Conservation (phyloP, 768 basidiomycete genomes). For the Chlorophyllum brunneum region DNA sequence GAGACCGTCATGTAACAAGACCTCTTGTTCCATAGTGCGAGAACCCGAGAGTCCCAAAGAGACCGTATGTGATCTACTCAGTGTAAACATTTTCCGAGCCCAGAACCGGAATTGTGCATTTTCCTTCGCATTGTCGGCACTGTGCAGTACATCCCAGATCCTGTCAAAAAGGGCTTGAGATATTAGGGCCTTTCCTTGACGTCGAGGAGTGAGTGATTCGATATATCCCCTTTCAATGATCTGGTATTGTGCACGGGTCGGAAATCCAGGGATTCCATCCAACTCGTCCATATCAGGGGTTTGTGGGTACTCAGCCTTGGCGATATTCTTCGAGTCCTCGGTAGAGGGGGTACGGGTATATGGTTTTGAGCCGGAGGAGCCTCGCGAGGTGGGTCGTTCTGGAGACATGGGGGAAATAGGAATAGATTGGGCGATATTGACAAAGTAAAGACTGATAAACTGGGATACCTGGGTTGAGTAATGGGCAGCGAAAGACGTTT, state of each 20-base stretch:
- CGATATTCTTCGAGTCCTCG: conserved; percentile 8
- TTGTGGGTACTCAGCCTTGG: conserved; percentile 6
- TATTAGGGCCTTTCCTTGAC: conserved; percentile 68
- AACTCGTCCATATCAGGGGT: neutral
- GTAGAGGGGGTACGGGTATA: conserved; percentile 25
- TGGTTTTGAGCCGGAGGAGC: conserved; percentile 28
- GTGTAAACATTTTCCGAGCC: conserved; percentile 77
- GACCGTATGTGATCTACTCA: conserved; percentile 34
- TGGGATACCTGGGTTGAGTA: conserved; percentile 7
- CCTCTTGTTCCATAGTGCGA: conserved; percentile 23
- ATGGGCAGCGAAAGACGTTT: neutral
- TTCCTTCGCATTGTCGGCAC: conserved; percentile 40
- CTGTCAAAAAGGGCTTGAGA: conserved; percentile 66
- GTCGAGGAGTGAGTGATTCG: conserved; percentile 47
- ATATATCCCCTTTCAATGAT: conserved; percentile 57
- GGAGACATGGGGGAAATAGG: conserved; percentile 26
- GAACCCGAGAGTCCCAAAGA: conserved; percentile 20
- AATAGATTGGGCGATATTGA: conserved; percentile 14
- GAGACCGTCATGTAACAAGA: conserved; percentile 67
- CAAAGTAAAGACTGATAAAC: conserved; percentile 16
- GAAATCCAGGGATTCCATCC: conserved; percentile 44
- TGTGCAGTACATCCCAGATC: conserved; percentile 64
- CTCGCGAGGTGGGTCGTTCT: conserved; percentile 25
- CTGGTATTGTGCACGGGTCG: conserved; percentile 58
- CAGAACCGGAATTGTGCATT: conserved; percentile 78